These are phyloP conservation scores for Phlebiopsis gigantea DNA, from an alignment of 768 basidiomycete genomes.

Conservation along the genomic window DNA sequence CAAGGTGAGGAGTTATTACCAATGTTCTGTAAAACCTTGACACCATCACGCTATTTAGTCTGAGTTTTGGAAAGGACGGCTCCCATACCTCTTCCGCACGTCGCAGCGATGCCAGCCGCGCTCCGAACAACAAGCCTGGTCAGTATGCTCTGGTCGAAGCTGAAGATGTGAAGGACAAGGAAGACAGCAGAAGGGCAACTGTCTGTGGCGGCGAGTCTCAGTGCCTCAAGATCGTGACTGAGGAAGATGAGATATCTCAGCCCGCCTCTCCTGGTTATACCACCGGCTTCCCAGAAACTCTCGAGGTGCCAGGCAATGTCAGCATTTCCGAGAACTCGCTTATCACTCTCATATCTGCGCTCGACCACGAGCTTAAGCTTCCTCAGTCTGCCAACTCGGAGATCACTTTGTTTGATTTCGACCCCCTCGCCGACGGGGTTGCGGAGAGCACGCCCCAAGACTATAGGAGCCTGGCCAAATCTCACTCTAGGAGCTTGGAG, in stretches of 20 bases:
- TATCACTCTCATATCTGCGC: slow-evolving; percentile 33
- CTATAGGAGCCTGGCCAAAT: slow-evolving; percentile 22
- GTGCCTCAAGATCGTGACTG: slow-evolving; percentile 33
- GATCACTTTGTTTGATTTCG: slow-evolving; percentile 52
- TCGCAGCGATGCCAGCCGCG: slow-evolving; percentile 51
- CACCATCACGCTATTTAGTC: slow-evolving; percentile 30
- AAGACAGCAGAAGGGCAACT: slow-evolving; percentile 44
- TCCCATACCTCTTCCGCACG: slow-evolving; percentile 41
- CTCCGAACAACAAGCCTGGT: slow-evolving; percentile 36
- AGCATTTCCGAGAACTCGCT: slow-evolving; percentile 51
- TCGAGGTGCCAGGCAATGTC: slow-evolving; percentile 44
- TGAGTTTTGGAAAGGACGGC: slow-evolving; percentile 58
- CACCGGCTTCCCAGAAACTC: slow-evolving; percentile 36
- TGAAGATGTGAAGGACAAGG: slow-evolving; percentile 29
- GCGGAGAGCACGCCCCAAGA: slow-evolving; percentile 66
- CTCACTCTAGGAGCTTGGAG: slow-evolving; percentile 11
- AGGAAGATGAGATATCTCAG: slow-evolving; percentile 32
- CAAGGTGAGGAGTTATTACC: too few species aligned
- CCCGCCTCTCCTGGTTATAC: slow-evolving; percentile 18
- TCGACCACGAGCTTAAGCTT: slow-evolving; percentile 24
- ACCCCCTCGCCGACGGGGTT: slow-evolving; percentile 35
- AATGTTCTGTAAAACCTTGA: background rate
- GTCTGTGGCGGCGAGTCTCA: slow-evolving; percentile 18
- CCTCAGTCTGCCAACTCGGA: slow-evolving; percentile 55
- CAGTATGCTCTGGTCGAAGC: slow-evolving; percentile 30